A percentile compares a stretch with the other conserved stretches of the same genome.
Conservation (phyloP, 1,284 basidiomycete species). For the Ceratobasidium sp. region DNA sequence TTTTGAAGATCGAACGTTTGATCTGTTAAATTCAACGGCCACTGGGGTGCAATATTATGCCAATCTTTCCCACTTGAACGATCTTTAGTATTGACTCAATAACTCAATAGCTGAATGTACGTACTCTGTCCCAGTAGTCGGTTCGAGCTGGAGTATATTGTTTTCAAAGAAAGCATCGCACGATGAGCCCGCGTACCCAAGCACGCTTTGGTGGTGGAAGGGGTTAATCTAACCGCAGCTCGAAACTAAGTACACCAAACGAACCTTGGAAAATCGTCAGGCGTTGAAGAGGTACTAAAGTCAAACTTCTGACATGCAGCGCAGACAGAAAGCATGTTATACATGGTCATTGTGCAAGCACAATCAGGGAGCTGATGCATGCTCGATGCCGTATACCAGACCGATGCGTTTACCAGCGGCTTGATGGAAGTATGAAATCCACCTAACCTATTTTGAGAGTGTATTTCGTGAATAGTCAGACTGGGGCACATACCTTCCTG, state of each 20-base stretch:
- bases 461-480: no score
- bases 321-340: no score
- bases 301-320: neutral
- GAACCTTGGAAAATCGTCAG: constrained; percentile 14
- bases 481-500: no score
- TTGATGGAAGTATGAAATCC: no score
- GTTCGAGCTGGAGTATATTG: neutral
- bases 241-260: neutral
- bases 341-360: no score
- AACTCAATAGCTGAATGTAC: neutral
- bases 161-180: neutral
- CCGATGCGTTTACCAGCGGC: no score
- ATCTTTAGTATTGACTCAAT: neutral
- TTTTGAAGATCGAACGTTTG: neutral
- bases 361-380: no score
- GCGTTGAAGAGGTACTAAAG: neutral
- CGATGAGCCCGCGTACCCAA: neutral
- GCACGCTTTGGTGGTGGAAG: neutral
- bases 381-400: no score
- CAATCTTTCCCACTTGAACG: neutral
- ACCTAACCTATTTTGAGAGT: no score
- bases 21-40: neutral
- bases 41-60: neutral
- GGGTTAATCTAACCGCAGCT: no score
- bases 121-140: neutral